Evolutionary conservation across 176 grass and related monocot genomes (phyloP), one percentile per base, ranked within the genome.

Genomic region (Typha latifolia): DNA sequence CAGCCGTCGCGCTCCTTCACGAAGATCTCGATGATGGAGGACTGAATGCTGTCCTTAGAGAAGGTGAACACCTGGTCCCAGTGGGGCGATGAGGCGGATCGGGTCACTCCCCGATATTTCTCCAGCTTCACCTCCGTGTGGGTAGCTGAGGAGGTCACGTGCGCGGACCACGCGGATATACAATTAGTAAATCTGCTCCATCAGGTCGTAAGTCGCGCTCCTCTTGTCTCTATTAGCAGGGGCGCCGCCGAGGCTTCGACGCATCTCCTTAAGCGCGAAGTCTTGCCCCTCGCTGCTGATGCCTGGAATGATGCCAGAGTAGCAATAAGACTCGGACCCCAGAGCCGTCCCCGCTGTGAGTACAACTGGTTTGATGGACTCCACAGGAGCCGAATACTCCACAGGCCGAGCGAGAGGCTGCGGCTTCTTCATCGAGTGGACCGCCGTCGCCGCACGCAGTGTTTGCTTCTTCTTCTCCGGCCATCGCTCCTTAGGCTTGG

Each of bases 11-110:
- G 76, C 12, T 84, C 82, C 62, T 78, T 86, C 21, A 96, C 84
- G 63, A 81, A 82, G 0, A 96, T 78, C 74, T 96, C 91, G 3
- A 78, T 82, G 49, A 79, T 70, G 13, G 91, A 96, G 3, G 91
- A 91, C 66, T 96, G 87, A 62, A 96, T 86, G 70, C 63, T 88
- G 59, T 96, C 91, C 71, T 74, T 83, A 61, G 91, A 91, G 77
- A 96, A 96, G 73, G 91, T 87, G 77, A 96, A 96, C 20, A 91
- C 87, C 75, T 86, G 84, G 77, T 91, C 84, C 87, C 87, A 96
- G 51, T 68, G 66, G 77, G 80, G 84, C 11, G 64, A 67, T 0
- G 67, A 62, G 2, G 74, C 50, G 14, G 78, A 47, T 9, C 71
- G 76, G 14, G 91, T 96, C n/a, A 96, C 74, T 26, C 91, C 87